Conservation (phyloP, 2,329 filamentous ascomycete species). For the Hypoxylon sp. region DNA sequence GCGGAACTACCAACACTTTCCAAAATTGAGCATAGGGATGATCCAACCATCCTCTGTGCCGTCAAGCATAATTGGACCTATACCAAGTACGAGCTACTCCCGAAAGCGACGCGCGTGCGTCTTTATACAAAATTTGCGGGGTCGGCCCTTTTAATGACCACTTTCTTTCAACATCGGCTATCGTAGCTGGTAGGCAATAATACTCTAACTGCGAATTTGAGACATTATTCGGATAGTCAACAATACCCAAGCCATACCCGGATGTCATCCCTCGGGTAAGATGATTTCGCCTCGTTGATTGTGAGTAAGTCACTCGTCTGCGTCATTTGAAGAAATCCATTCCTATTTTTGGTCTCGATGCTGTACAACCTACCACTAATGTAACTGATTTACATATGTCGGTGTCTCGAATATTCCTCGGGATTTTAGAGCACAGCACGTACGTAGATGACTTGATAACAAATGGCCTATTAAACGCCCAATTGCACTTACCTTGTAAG, state of each 20-base stretch:
- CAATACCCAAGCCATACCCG: neutral
- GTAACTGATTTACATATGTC: slow-evolving; percentile 18
- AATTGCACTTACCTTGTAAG: no score
- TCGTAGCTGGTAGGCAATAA: neutral
- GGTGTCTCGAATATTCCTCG: slow-evolving; percentile 16
- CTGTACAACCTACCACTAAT: slow-evolving; percentile 25
- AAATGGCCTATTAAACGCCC: neutral
- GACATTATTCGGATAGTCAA: neutral
- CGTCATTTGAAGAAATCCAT: slow-evolving; percentile 33
- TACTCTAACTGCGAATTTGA: neutral
- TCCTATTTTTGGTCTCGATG: slow-evolving; percentile 29
- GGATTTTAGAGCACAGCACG: slow-evolving; percentile 2
- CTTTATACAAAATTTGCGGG: neutral
- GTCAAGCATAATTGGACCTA: neutral
- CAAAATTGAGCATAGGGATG: neutral
- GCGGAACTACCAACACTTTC: neutral
- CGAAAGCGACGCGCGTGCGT: neutral
- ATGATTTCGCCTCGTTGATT: slow-evolving; percentile 12
- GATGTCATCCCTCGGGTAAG: neutral
- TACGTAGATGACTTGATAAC: neutral
- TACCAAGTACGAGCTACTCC: neutral
- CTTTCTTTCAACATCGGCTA: neutral
- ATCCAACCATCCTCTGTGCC: neutral
- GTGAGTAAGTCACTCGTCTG: slow-evolving; percentile 24
- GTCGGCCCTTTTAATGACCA: neutral